Base-by-base conservation (phyloP, 306 rosid species). In the Vigna hirtella region DNA sequence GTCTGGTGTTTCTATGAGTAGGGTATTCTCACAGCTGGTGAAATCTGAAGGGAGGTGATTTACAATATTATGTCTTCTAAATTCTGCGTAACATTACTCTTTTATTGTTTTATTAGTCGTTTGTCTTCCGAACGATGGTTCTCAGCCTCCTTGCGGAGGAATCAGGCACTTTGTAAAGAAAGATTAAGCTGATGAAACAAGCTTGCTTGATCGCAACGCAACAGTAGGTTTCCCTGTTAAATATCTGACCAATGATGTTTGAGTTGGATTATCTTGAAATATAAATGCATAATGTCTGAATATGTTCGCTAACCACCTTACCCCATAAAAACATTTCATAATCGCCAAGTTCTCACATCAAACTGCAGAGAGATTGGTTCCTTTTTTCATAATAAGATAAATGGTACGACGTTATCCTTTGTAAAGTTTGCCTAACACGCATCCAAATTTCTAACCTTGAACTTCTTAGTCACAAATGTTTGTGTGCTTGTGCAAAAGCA, bases 1-100 rank as follows among this genome's bases (percentile, higher is more conserved):
- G 6, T 92, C 98, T 1, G 98, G 98, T 47, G 97, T 91, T 81
- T 95, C 98, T 18, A 92, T 95, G 98, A 95, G 98, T 78, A 89
- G 72, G 77, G 98, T 94, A 18, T 94, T 94, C 93, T 92, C 98
- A 2, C 97, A 94, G 87, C 87, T 95, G 82, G 97, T 95, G 81
- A 95, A 95, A 47, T 95, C 98, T 5, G 98, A 95, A 76, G 98
- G 98, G 56, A 85, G 98, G 89, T 95, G 85, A 90, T 71, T 67
- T 58, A 66, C 32, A 51, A 77, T 57, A 66, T 34, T 4, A 24
- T 32, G 24, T 57, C 20, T 72, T 51, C 45, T 70, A 49, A 70
- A 36, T 73, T 77, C 45, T 62, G 56, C 66, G 49, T 79, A 58
- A 62, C 53, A 62, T 55, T 51, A 58, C 52, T 48, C 43, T 57